Evolutionary conservation across 2,329 filamentous ascomycete genomes (phyloP).

Genomic region (Penicillium sp.): DNA sequence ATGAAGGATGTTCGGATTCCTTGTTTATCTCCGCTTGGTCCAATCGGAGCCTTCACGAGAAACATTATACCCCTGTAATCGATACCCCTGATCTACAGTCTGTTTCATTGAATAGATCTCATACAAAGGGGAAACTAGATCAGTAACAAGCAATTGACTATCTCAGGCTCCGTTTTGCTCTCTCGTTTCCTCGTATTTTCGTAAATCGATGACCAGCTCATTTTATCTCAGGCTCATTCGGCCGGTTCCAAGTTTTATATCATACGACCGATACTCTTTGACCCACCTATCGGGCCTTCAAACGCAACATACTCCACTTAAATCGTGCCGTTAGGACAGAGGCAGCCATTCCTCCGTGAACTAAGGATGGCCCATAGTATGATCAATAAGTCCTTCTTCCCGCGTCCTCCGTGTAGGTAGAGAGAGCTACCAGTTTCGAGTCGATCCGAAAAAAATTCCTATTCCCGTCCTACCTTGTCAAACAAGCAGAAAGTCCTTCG

Average conservation of each 20-base stretch:
- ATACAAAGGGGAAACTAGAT: not conserved
- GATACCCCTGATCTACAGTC: not conserved
- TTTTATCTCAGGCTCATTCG: not conserved
- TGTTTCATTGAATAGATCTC: not conserved
- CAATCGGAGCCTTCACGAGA: not conserved
- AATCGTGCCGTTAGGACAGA: not conserved
- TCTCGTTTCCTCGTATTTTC: no score
- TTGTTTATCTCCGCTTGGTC: not conserved
- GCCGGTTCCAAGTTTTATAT: not conserved
- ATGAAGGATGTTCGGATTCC: not conserved
- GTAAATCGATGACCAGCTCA: no score
- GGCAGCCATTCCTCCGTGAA: not conserved
- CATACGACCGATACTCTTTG: not conserved
- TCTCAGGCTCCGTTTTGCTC: no score
- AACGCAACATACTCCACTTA: not conserved
- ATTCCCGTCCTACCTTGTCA: no score
- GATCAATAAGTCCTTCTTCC: no score
- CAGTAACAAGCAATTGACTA: not conserved
- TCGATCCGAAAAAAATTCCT: no score
- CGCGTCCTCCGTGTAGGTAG: no score
- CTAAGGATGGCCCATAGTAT: not conserved
- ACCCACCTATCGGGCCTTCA: not conserved
- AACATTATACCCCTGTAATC: not conserved
- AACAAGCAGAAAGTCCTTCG: no score
- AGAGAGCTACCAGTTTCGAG: no score